Conservation (phyloP, 805 yeast genomes). For the Komagataella phaffii region DNA sequence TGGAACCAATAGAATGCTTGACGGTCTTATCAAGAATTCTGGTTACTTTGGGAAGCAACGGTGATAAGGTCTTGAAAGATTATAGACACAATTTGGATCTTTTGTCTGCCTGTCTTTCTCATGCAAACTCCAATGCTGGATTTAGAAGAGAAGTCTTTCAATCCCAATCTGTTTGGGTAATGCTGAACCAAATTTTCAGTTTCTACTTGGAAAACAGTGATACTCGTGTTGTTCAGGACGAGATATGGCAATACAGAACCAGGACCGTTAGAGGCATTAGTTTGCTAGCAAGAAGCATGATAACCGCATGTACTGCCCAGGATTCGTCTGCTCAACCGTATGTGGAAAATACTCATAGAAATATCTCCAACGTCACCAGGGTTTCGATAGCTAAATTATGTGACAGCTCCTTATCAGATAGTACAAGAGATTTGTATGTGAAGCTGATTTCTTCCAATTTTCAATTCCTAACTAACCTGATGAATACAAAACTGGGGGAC, state of each 20-base stretch:
- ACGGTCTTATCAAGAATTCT: neutral
- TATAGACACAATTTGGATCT: neutral
- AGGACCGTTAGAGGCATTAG: neutral
- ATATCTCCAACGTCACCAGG: neutral
- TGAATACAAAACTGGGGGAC: neutral
- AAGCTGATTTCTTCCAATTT: neutral
- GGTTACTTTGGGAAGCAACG: neutral
- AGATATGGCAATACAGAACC: neutral
- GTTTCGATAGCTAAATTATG: neutral
- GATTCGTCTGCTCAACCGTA: neutral
- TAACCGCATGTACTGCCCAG: neutral
- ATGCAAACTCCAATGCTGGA: neutral
- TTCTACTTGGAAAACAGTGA: neutral
- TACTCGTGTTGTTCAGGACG: neutral
- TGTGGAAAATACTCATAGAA: neutral
- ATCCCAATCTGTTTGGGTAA: neutral
- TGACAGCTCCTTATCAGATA: neutral
- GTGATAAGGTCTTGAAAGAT: too few species aligned
- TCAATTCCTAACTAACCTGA: neutral
- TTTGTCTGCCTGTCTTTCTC: neutral
- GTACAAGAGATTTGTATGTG: neutral
- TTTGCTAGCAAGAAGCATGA: neutral
- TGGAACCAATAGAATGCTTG: neutral
- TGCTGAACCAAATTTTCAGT: neutral
- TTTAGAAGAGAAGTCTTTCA: neutral